Evolutionary conservation across 352 stramenopile species (phyloP), one percentile per base, ranked within the genome.

Genomic region (Globisporangium megalacanthum): DNA sequence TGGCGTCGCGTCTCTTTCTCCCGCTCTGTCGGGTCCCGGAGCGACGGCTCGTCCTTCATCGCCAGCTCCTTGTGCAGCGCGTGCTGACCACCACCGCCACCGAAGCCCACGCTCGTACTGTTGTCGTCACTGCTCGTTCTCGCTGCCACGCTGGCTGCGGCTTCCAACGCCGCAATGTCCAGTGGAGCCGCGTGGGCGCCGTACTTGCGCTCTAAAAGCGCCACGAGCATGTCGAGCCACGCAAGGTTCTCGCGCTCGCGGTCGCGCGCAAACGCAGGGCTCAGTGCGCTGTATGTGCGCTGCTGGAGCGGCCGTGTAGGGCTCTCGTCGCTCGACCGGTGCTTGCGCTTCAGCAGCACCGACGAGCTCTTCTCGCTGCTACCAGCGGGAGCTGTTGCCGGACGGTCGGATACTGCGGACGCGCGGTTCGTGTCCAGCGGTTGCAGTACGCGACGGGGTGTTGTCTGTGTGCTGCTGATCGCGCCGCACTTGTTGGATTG

Each of bases 211-310:
- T 88, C 77, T 20, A 92, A 58, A 11, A 94, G 61, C 4, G 77
- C 75, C 14, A 89, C 62, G 51, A 90, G 76, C 83, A 94, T 94
- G 57, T 94, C 83, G 60, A 90, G 83, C 83, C 83, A 94, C 48
- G 83, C 83, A 29, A 86, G 57, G 61, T 92, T 94, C 54, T 89
- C 79, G 20, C 71, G 67, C 49, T 75, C 64, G 25, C 66, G 49
- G 3, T 44, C 54, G 25, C 49, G 14, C 20, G 72, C 55, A 8
- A 56, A 60, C 14, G 49, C 53, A 0, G 41, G 39, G 0, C 17
- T 35, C 15, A 31, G 20, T n/a, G 42, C 37, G 17, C 35, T 33
- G 25, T 29, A 29, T 29, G 25, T 29, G 10, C 36, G 54, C 39
- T 55, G 48, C 10, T 35, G 56, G 11, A 33, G 19, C 3, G 44